These are phyloP conservation scores for Centaurea solstitialis DNA, from an alignment of 129 eudicot genomes.

Conservation along the genomic window DNA sequence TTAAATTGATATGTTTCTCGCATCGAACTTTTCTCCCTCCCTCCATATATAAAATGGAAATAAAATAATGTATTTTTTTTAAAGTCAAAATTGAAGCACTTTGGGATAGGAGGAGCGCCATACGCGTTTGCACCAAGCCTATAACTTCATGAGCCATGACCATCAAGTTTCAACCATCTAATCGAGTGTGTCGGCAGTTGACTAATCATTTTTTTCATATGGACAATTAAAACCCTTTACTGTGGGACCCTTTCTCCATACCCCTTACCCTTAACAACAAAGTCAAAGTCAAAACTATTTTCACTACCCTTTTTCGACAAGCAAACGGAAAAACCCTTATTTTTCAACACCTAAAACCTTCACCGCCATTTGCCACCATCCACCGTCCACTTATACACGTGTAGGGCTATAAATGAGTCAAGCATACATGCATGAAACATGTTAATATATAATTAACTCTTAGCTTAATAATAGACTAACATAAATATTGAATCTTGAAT, in stretches of 20 bases:
- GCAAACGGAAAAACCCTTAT: background rate
- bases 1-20: no score
- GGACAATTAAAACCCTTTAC: background rate
- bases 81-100: constrained; percentile 22
- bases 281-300: constrained; percentile 28
- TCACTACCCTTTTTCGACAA: background rate
- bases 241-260: constrained; percentile 9
- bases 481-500: no score
- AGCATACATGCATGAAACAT: background rate
- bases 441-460: no score
- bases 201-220: background rate
- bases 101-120: constrained; percentile 27
- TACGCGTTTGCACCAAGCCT: no score
- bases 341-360: background rate
- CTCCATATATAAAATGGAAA: no score
- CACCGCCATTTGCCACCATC: constrained; percentile 14
- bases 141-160: background rate
- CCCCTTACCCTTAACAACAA: background rate
- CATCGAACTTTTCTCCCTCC: no score
- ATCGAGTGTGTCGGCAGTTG: constrained; percentile 36
- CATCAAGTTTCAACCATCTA: constrained; percentile 30
- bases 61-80: background rate
- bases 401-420: background rate
- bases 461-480: no score
- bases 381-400: constrained; percentile 3